phyloP scores from a whole-genome alignment of 1,139 yeast species.

The Suhomyces kunorum region DNA sequence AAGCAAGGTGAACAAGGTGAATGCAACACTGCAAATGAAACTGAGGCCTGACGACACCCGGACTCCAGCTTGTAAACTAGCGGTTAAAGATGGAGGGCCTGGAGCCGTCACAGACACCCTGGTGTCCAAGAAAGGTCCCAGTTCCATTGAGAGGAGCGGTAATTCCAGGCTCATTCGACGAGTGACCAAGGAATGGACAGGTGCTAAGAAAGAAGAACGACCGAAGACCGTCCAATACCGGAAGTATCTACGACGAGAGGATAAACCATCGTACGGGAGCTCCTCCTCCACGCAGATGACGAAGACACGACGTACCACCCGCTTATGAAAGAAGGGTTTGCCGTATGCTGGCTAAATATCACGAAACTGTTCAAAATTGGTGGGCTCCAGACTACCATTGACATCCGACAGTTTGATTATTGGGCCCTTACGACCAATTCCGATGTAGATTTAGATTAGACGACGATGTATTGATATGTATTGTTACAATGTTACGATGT shows the following conservation, averaged over 20 bases:
- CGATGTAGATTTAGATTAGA: conserved; percentile 1
- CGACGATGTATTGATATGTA: conserved; percentile 1
- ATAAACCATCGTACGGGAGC: conserved; percentile 17
- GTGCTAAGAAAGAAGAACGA: conserved; percentile 3
- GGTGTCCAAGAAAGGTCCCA: conserved; percentile 6
- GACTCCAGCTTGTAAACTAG: conserved; percentile 16
- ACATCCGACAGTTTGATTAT: conserved; percentile 3
- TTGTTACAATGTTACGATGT: background rate
- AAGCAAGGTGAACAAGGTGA: conserved; percentile 1
- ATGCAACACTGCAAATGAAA: conserved; percentile 1
- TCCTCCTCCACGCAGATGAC: conserved; percentile 3
- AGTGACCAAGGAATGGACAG: conserved; percentile 7
- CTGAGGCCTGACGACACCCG: conserved; percentile 3
- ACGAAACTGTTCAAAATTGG: conserved; percentile 1
- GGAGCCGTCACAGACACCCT: conserved; percentile 2
- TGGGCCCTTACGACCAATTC: conserved; percentile 1
- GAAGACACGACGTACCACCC: conserved; percentile 5
- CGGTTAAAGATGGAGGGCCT: conserved; percentile 16
- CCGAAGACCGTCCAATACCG: conserved; percentile 6
- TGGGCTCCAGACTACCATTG: conserved; percentile 3
- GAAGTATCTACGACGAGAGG: conserved; percentile 19
- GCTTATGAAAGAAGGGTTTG: conserved; percentile 2
- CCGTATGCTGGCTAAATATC: conserved; percentile 4
- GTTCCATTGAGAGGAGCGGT: conserved; percentile 7
- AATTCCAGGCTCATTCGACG: conserved; percentile 10